These are phyloP conservation scores for Metschnikowia chrysomelidarum DNA, from an alignment of 805 yeast species.

Conservation along the genomic window DNA sequence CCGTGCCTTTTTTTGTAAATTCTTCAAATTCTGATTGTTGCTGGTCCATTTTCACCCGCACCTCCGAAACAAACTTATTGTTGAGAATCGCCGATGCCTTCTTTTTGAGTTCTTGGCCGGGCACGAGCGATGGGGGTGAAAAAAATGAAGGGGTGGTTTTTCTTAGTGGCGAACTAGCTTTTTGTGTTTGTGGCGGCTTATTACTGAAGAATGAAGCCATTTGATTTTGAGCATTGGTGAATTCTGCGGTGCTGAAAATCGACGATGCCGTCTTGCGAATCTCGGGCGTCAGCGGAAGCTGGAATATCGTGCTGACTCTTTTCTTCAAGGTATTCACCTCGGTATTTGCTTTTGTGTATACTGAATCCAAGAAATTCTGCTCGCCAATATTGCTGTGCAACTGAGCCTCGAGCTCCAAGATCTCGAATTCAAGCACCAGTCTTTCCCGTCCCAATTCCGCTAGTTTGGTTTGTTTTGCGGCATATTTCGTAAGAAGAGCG, in stretches of 20 bases:
- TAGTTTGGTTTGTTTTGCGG: constrained; percentile 54
- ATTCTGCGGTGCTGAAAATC: constrained; percentile 3
- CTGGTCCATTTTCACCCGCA: constrained; percentile 19
- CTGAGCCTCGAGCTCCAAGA: constrained; percentile 28
- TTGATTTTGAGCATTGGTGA: constrained; percentile 1
- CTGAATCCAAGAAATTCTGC: constrained; percentile 12
- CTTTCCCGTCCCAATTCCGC: constrained; percentile 46
- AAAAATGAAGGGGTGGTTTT: constrained; percentile 13
- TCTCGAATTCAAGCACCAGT: constrained; percentile 30
- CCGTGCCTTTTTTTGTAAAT: constrained; percentile 25
- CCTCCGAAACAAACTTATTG: constrained; percentile 16
- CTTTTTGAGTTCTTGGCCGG: constrained; percentile 14
- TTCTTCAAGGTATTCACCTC: constrained; percentile 7
- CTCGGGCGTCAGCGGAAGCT: constrained; percentile 5
- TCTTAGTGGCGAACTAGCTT: neutral
- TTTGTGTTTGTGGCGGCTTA: neutral
- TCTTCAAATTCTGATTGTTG: constrained; percentile 25
- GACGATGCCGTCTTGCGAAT: constrained; percentile 3
- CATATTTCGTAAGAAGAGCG: constrained; percentile 28
- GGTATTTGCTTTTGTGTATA: constrained; percentile 5
- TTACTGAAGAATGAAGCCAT: constrained; percentile 3
- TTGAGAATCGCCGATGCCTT: constrained; percentile 24
- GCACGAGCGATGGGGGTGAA: constrained; percentile 4
- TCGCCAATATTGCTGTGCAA: constrained; percentile 17
- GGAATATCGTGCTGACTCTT: constrained; percentile 17